phyloP scores from a whole-genome alignment of 2,329 filamentous ascomycete species.

The Gliomastix tumulicola region DNA sequence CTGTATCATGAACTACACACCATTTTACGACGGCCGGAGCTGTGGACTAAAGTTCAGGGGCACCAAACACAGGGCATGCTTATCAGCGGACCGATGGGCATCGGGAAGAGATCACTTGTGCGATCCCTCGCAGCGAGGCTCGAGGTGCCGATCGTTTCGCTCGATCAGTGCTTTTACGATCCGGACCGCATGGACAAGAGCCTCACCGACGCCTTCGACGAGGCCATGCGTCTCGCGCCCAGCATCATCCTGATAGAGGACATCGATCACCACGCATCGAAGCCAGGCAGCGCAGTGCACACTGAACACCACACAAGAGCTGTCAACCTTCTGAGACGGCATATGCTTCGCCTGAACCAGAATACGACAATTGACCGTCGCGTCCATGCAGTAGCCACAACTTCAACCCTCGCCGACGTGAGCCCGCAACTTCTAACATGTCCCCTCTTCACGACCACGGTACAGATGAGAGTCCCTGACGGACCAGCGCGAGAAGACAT shows the following conservation, averaged over 20 bases:
- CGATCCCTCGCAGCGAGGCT: slow-evolving; percentile 66
- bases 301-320: slow-evolving; percentile 88
- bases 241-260: slow-evolving; percentile 90
- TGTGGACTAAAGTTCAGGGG: slow-evolving; percentile 3
- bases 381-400: slow-evolving; percentile 86
- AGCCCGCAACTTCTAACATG: slow-evolving; percentile 70
- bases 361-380: slow-evolving; percentile 61
- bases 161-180: slow-evolving; percentile 26
- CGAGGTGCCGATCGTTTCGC: slow-evolving; percentile 65
- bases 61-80: slow-evolving; percentile 63
- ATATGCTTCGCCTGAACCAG: slow-evolving; percentile 75
- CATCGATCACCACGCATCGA: slow-evolving; percentile 78
- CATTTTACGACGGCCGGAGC: not conserved
- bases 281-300: slow-evolving; percentile 67
- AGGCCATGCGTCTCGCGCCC: slow-evolving; percentile 78
- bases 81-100: slow-evolving; percentile 72
- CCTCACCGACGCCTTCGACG: slow-evolving; percentile 48
- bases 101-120: slow-evolving; percentile 73
- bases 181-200: slow-evolving; percentile 29
- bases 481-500: slow-evolving; percentile 73
- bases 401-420: slow-evolving; percentile 79
- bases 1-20: not conserved
- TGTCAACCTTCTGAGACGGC: slow-evolving; percentile 73
- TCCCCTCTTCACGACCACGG: slow-evolving; percentile 74
- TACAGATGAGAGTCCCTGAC: slow-evolving; percentile 83